Evolutionary conservation across 805 yeast species (phyloP).

Genomic region (Candida pseudofarinosa): DNA sequence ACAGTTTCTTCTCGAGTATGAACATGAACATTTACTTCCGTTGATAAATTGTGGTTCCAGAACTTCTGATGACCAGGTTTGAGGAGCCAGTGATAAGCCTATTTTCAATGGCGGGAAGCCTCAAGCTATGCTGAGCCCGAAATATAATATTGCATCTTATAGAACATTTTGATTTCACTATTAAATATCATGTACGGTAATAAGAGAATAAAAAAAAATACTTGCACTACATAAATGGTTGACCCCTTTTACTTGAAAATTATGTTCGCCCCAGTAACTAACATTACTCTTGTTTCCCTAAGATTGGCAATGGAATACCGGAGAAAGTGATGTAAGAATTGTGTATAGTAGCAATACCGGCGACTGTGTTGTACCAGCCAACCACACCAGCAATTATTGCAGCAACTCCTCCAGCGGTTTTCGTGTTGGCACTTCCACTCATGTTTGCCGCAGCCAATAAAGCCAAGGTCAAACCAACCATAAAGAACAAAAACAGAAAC

Average conservation of each 20-base stretch:
- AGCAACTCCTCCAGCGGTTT: conserved; percentile 54
- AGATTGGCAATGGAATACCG: conserved; percentile 37
- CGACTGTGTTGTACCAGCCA: conserved; percentile 60
- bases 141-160: background rate
- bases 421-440: conserved; percentile 21
- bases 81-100: background rate
- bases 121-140: too few species aligned
- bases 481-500: conserved; percentile 50
- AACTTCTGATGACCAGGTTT: background rate
- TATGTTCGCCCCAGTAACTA: too few species aligned
- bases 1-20: background rate
- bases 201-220: background rate
- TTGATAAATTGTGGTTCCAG: background rate
- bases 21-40: background rate
- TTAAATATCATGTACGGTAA: background rate
- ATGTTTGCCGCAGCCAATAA: conserved; percentile 50
- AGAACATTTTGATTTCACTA: background rate
- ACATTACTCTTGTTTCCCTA: background rate
- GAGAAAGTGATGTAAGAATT: conserved; percentile 54
- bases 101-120: too few species aligned
- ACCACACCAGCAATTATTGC: conserved; percentile 51
- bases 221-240: background rate
- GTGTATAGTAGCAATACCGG: conserved; percentile 52
- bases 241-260: too few species aligned
- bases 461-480: conserved; percentile 53